Evolutionary conservation across 192 early-diverging fungal genomes (phyloP).

Genomic region (Pecoramyces ruminantium): DNA sequence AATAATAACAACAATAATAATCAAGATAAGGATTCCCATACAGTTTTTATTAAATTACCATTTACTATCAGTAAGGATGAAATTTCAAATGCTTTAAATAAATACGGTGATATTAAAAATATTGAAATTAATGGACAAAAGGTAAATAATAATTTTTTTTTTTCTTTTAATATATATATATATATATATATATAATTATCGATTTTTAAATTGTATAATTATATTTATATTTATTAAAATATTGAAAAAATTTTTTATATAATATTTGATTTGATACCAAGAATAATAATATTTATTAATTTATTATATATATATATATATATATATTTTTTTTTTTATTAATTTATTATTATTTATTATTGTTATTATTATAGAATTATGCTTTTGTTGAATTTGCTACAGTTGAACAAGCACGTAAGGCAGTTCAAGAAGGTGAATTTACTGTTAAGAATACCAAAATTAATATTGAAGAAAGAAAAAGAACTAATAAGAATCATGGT

Average conservation of each 20-base stretch:
- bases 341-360: too few species aligned
- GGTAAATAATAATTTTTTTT: too few species aligned
- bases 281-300: too few species aligned
- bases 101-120: neutral
- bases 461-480: neutral
- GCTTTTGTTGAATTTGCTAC: constrained; percentile 58
- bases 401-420: constrained; percentile 31
- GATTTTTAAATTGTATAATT: too few species aligned
- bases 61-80: neutral
- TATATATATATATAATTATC: too few species aligned
- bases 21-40: neutral
- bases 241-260: too few species aligned
- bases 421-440: constrained; percentile 4
- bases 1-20: neutral
- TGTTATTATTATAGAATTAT: neutral
- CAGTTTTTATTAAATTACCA: neutral
- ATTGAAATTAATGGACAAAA: neutral
- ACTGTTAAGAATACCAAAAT: neutral
- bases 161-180: too few species aligned
- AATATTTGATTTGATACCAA: too few species aligned
- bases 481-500: neutral
- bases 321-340: too few species aligned
- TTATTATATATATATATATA: too few species aligned
- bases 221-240: too few species aligned
- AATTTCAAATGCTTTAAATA: neutral